phyloP scores from a whole-genome alignment of 2,329 filamentous ascomycete species.

The Metarhizium humberi region DNA sequence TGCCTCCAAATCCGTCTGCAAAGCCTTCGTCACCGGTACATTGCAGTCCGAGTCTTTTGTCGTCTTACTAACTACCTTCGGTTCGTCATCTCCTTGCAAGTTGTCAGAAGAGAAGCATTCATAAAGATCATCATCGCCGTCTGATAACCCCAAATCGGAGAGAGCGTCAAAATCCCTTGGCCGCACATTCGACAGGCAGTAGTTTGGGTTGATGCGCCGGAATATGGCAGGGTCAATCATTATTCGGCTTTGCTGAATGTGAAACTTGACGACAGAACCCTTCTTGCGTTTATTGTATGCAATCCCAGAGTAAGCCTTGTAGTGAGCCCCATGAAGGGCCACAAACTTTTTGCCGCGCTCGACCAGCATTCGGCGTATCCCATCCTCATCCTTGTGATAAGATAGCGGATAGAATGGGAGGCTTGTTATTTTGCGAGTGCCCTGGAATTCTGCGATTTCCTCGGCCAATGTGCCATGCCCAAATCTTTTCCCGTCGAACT shows the following conservation, averaged over 20 bases:
- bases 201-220: constrained; percentile 78
- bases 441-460: constrained; percentile 68
- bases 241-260: constrained; percentile 75
- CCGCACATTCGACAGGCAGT: constrained; percentile 64
- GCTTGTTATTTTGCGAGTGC: constrained; percentile 72
- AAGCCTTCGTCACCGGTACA: constrained; percentile 20
- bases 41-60: background rate
- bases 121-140: constrained; percentile 24
- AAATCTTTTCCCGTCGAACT: constrained; percentile 82
- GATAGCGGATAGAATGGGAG: constrained; percentile 68
- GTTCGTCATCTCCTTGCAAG: constrained; percentile 30
- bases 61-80: background rate
- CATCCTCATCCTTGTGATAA: constrained; percentile 66
- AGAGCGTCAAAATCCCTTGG: constrained; percentile 59
- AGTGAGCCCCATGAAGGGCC: constrained; percentile 70
- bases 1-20: constrained; percentile 22
- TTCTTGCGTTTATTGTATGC: constrained; percentile 79
- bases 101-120: constrained; percentile 27
- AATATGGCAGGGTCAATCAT: constrained; percentile 84
- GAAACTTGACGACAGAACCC: constrained; percentile 55
- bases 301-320: constrained; percentile 73
- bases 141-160: constrained; percentile 37
- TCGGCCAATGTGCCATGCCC: constrained; percentile 63
- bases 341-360: constrained; percentile 81
- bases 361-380: constrained; percentile 57